phyloP scores from a whole-genome alignment of 2,329 filamentous ascomycete genomes.

The Orbilia javanica region DNA sequence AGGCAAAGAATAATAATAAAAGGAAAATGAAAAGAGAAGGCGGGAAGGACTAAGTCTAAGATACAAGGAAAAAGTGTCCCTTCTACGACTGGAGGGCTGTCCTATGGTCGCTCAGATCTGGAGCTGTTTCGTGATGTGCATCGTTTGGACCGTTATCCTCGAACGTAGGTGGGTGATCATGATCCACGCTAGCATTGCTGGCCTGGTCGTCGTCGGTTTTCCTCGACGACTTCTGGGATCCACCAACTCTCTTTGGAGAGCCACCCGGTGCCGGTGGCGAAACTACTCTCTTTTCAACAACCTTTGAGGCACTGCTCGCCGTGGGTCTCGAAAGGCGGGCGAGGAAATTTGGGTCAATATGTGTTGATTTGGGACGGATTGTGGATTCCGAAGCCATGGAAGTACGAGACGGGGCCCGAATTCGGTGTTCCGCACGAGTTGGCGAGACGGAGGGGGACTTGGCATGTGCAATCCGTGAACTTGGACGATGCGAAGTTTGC shows the following conservation, averaged over 20 bases:
- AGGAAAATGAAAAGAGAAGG: not conserved
- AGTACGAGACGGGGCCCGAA: constrained; percentile 41
- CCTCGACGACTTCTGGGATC: constrained; percentile 42
- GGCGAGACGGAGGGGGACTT: constrained; percentile 53
- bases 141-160: constrained; percentile 55
- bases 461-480: constrained; percentile 36
- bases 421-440: constrained; percentile 44
- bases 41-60: constrained; percentile 4
- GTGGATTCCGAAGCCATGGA: constrained; percentile 57
- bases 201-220: constrained; percentile 51
- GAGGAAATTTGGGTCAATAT: constrained; percentile 53
- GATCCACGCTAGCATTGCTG: constrained; percentile 42
- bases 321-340: constrained; percentile 52
- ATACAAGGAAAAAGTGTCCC: not conserved
- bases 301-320: constrained; percentile 50
- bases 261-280: constrained; percentile 36
- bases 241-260: constrained; percentile 27
- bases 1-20: not conserved
- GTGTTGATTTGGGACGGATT: constrained; percentile 48
- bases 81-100: constrained; percentile 32
- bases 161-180: constrained; percentile 33
- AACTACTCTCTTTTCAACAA: constrained; percentile 51
- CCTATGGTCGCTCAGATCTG: constrained; percentile 47
- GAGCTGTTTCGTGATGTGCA: constrained; percentile 44
- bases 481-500: constrained; percentile 27